These are phyloP conservation scores for Panellus pusillus DNA, from an alignment of 768 basidiomycete genomes.

Conservation along the genomic window DNA sequence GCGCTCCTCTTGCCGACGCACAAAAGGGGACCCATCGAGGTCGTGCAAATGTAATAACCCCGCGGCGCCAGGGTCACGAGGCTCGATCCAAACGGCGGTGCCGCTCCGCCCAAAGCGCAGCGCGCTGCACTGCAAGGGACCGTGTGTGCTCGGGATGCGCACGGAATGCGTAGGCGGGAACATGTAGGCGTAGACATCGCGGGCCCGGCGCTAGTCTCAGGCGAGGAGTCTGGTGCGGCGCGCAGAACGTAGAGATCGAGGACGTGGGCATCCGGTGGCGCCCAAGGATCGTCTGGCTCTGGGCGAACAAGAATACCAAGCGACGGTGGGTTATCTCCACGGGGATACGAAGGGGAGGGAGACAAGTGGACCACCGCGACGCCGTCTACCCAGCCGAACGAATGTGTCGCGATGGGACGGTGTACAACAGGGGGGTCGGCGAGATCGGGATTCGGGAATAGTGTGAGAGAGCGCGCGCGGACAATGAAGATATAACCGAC, in stretches of 20 bases:
- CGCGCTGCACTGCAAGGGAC: conserved; percentile 53
- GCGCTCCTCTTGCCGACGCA: conserved; percentile 29
- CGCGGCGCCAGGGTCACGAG: conserved; percentile 42
- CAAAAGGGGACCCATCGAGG: neutral
- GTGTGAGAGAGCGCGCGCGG: conserved; percentile 55
- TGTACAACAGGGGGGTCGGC: conserved; percentile 27
- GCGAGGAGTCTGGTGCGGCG: conserved; percentile 33
- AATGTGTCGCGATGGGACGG: conserved; percentile 41
- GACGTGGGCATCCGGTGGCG: conserved; percentile 33
- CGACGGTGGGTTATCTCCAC: conserved; percentile 11
- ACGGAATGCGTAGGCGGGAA: conserved; percentile 49
- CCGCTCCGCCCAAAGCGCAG: conserved; percentile 55
- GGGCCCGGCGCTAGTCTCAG: neutral
- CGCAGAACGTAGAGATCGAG: conserved; percentile 55
- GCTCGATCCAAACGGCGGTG: conserved; percentile 65
- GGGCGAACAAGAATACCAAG: conserved; percentile 57
- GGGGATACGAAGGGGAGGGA: neutral
- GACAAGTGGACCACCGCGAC: conserved; percentile 38
- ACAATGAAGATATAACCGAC: conserved; percentile 52
- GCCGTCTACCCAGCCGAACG: conserved; percentile 71
- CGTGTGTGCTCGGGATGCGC: conserved; percentile 42
- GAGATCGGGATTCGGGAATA: conserved; percentile 52
- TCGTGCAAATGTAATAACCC: conserved; percentile 38
- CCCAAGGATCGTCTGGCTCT: conserved; percentile 64
- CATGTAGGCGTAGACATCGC: conserved; percentile 30